Percentiles rank a stretch among this genome's conserved stretches.
phyloP scores from a whole-genome alignment of 768 basidiomycete species.

The Tylopilus subfusipes region DNA sequence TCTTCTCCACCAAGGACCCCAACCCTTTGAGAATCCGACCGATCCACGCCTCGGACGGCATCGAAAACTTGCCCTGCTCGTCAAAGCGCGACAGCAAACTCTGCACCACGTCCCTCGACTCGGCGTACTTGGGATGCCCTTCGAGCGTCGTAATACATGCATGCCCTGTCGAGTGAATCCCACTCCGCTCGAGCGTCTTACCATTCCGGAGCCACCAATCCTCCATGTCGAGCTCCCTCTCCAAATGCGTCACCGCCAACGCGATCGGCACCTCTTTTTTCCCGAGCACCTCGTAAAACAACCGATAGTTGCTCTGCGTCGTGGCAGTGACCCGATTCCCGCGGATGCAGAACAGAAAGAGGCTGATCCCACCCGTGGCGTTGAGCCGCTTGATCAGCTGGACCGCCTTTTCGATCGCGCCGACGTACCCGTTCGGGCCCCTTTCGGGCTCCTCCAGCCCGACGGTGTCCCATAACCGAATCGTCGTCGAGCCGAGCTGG shows the following conservation, averaged over 20 bases:
- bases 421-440: constrained; percentile 19
- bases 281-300: constrained; percentile 27
- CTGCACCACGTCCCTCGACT: constrained; percentile 29
- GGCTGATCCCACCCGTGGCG: constrained; percentile 33
- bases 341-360: constrained; percentile 41
- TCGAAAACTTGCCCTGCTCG: constrained; percentile 29
- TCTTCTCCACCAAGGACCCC: constrained; percentile 17
- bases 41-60: constrained; percentile 29
- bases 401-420: constrained; percentile 30
- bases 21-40: constrained; percentile 24
- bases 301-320: constrained; percentile 22
- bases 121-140: constrained; percentile 24
- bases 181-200: constrained; percentile 16
- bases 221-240: constrained; percentile 32
- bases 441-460: constrained; percentile 31
- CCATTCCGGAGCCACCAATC: constrained; percentile 31
- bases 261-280: constrained; percentile 37
- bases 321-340: constrained; percentile 34
- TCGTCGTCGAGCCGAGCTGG: constrained; percentile 19
- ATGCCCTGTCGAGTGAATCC: constrained; percentile 25
- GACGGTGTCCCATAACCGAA: constrained; percentile 33
- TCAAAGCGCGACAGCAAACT: constrained; percentile 18
- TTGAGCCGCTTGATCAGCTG: constrained; percentile 33
- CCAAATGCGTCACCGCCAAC: constrained; percentile 40
- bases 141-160: constrained; percentile 32